phyloP scores from a whole-genome alignment of 78 protist genomes.

The Neovahlkampfia damariscottae region DNA sequence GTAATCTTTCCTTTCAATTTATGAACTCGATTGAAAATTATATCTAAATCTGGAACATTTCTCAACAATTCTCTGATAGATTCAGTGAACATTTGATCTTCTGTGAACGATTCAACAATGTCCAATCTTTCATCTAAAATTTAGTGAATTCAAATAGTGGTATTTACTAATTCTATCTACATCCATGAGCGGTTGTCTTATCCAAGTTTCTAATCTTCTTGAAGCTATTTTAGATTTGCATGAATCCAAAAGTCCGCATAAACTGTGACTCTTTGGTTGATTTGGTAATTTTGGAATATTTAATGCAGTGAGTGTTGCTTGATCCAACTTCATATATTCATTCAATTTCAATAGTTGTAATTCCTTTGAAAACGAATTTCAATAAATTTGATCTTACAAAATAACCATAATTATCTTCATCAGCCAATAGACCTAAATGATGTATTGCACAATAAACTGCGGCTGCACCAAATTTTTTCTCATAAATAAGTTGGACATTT shows the following conservation, averaged over 20 bases:
- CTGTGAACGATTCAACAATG: constrained; percentile 5
- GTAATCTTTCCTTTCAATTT: constrained; percentile 21
- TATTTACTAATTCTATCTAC: not conserved
- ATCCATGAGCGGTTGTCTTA: constrained; percentile 33
- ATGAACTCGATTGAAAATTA: constrained; percentile 12
- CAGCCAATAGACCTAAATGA: constrained; percentile 16
- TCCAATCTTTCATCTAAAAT: not conserved
- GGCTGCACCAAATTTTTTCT: not conserved
- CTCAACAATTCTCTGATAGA: not conserved
- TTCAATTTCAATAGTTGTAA: too few species aligned
- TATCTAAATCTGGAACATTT: constrained; percentile 41
- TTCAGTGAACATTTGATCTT: not conserved
- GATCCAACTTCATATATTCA: constrained; percentile 68
- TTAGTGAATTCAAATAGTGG: too few species aligned
- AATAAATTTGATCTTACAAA: constrained; percentile 24
- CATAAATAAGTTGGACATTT: not conserved
- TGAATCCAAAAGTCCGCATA: constrained; percentile 56
- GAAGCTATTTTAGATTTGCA: constrained; percentile 83
- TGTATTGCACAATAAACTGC: not conserved
- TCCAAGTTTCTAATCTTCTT: constrained; percentile 66
- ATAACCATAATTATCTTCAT: constrained; percentile 23
- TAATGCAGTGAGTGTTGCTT: constrained; percentile 68
- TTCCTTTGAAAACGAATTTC: too few species aligned
- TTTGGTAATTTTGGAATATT: constrained; percentile 29
- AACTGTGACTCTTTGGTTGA: not conserved